A percentile compares a stretch with the other conserved stretches of the same genome.
phyloP scores from a whole-genome alignment of 2,329 filamentous ascomycete genomes.

The Pseudogymnoascus sp. region DNA sequence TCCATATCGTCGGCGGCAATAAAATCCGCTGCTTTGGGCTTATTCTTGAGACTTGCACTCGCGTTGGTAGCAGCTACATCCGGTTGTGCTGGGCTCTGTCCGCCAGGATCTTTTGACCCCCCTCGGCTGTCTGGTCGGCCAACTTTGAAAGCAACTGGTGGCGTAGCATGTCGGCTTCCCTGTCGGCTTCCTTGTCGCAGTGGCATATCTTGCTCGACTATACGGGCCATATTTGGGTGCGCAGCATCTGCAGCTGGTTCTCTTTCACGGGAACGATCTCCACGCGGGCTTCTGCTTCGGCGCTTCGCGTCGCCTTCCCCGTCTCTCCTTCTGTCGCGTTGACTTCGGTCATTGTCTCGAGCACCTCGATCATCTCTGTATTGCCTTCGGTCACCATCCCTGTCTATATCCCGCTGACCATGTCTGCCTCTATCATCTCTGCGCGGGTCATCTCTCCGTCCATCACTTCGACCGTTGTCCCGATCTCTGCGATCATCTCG shows the following conservation, averaged over 20 bases:
- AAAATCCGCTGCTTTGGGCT: conserved; percentile 11
- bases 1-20: conserved; percentile 13
- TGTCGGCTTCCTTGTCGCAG: conserved; percentile 16
- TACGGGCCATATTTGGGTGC: not conserved
- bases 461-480: conserved; percentile 30
- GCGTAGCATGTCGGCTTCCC: conserved; percentile 21
- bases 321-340: conserved; percentile 9
- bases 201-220: not conserved
- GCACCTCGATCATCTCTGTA: conserved; percentile 17
- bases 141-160: conserved; percentile 28
- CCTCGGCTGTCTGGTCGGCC: not conserved
- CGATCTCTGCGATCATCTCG: conserved; percentile 29
- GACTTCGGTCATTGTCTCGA: conserved; percentile 20
- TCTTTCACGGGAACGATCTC: conserved; percentile 10
- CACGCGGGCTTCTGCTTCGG: conserved; percentile 13
- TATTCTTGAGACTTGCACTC: conserved; percentile 3
- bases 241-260: not conserved
- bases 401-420: conserved; percentile 33
- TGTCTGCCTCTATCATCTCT: conserved; percentile 26
- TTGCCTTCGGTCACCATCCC: not conserved
- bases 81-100: not conserved
- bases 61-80: conserved; percentile 12
- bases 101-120: conserved; percentile 11
- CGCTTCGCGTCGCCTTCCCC: not conserved
- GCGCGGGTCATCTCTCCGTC: conserved; percentile 29